Base-by-base conservation (phyloP, 306 rosid species). In the Prunus dulcis region DNA sequence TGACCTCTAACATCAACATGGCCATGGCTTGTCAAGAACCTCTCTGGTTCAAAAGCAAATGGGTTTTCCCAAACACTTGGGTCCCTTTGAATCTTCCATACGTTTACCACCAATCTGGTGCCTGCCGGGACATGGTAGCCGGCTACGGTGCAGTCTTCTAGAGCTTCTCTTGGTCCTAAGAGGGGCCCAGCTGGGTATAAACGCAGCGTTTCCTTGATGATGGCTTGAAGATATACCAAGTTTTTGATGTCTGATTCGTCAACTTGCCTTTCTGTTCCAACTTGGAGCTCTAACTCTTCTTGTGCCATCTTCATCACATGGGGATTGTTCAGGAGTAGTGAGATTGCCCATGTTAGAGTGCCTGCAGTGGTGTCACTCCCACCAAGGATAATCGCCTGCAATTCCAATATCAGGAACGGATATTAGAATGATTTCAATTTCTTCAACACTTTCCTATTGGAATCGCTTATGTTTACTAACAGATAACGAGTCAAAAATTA, bases 61-160 rank as follows among this genome's bases (percentile, higher is more conserved):
- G 93, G 85, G n/a, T 86, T 77, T 11, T 81, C 5, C 89, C 90
- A 90, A 25, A 84, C 80, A 45, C 80, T 69, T 11, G 91, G 88
- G 71, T 90, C 96, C 43, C 89, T 83, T 0, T 90, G 96, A 58
- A 90, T 85, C 85, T 85, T 88, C 85, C 89, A 83, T 0, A 80
- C 34, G 56, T 90, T 86, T 18, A 88, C 93, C 18, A 86, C 79
- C 38, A 88, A 20, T 12, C 91, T 79, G 1, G 91, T 86, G 17
- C 91, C 82, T 3, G 88, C 83, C 4, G 82, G 80, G 11, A 90
- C 87, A 53, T 69, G 49, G 71, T 84, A 88, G 10, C 92, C 88
- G 3, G 72, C 72, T 10, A 86, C 85, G 9, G 25, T 68, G 60
- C 90, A 90, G 73, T 86, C 90, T 73, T 90, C 87, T 4, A 77